These are phyloP conservation scores for Globisporangium ultimum DNA, from an alignment of 352 stramenopile species.

Conservation along the genomic window DNA sequence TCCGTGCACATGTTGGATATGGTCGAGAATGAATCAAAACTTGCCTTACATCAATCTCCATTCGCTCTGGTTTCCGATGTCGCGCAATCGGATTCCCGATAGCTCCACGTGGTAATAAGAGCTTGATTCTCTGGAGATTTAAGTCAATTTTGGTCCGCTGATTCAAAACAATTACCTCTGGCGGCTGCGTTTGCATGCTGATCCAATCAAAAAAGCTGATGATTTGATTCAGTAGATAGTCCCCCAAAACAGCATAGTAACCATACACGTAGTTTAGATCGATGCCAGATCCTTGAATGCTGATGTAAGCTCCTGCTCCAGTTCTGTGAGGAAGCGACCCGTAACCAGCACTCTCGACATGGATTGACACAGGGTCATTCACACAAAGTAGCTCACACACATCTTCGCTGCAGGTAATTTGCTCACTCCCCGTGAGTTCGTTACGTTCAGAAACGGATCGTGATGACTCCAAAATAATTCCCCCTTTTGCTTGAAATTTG, in stretches of 20 bases:
- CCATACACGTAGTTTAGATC: conserved; percentile 61
- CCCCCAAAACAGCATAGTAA: conserved; percentile 37
- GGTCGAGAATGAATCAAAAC: conserved; percentile 41
- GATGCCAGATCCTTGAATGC: conserved; percentile 32
- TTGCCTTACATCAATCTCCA: conserved; percentile 45
- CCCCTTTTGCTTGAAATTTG: conserved; percentile 32
- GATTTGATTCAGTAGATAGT: conserved; percentile 61
- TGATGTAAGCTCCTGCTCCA: conserved; percentile 38
- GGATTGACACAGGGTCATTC: conserved; percentile 24
- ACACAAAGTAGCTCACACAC: conserved; percentile 38
- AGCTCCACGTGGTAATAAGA: conserved; percentile 47
- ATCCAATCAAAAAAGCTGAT: conserved; percentile 65
- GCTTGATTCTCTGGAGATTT: conserved; percentile 28
- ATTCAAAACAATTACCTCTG: conserved; percentile 22
- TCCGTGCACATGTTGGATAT: conserved; percentile 29
- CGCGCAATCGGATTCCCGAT: conserved; percentile 33
- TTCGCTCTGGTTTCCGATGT: conserved; percentile 41
- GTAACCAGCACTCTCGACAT: conserved; percentile 45
- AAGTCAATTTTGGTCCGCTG: conserved; percentile 60
- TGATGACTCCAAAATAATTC: conserved; percentile 39
- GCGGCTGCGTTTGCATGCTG: conserved; percentile 43
- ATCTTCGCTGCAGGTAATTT: conserved; percentile 23
- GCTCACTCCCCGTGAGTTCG: not conserved
- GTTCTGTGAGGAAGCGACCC: conserved; percentile 40
- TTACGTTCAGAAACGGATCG: conserved; percentile 17